These are phyloP conservation scores for Plasmodium cynomolgi DNA, from an alignment of 169 alveolate genomes.

Conservation along the genomic window DNA sequence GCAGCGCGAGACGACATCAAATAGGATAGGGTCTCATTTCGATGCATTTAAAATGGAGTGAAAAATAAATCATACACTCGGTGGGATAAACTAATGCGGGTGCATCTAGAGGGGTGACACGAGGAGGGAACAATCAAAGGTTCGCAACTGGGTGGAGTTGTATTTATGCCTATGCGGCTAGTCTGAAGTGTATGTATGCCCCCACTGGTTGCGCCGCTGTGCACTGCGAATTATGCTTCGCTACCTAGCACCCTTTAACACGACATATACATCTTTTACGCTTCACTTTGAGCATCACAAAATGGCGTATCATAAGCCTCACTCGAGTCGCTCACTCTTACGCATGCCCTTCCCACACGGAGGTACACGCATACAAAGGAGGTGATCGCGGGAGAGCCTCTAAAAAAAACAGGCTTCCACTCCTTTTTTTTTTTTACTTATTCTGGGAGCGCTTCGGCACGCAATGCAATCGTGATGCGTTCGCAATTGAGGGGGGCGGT, in stretches of 20 bases:
- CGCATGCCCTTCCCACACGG: not conserved
- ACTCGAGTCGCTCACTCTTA: not conserved
- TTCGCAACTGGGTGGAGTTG: not conserved
- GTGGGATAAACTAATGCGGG: not conserved
- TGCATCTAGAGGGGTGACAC: not conserved
- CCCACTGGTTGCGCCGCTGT: not conserved
- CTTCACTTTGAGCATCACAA: not conserved
- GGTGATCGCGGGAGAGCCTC: not conserved
- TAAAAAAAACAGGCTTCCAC: not conserved
- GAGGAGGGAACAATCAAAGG: not conserved
- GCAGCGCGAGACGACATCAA: not conserved
- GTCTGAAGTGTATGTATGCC: not conserved
- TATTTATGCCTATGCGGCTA: not conserved
- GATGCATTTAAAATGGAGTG: not conserved
- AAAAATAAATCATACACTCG: not conserved
- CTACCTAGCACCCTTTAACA: not conserved
- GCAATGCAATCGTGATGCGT: not conserved
- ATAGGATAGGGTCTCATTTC: not conserved
- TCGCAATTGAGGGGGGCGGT: not conserved
- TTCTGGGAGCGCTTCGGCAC: not conserved
- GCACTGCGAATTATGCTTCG: not conserved
- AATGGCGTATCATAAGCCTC: not conserved
- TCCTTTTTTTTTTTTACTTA: not conserved
- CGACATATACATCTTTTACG: not conserved
- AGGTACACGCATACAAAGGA: not conserved